phyloP scores from a whole-genome alignment of 2,329 filamentous ascomycete species.

The Trichoderma hamatum region DNA sequence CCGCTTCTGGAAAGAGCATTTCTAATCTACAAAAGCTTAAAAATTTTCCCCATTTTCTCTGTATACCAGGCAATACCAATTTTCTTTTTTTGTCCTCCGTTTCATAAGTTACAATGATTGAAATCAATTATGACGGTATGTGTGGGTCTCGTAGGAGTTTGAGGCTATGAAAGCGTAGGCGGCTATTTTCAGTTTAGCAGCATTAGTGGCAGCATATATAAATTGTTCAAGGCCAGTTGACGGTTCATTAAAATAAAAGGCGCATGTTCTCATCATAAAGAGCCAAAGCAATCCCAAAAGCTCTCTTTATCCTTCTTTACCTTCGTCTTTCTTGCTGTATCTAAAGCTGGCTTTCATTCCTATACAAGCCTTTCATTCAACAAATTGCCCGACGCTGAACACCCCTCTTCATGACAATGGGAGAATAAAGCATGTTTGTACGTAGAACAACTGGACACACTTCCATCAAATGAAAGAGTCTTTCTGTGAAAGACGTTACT shows the following conservation, averaged over 20 bases:
- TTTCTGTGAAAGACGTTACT: not conserved
- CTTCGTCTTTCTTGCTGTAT: not conserved
- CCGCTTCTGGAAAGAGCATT: constrained; percentile 99
- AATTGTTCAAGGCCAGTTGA: not conserved
- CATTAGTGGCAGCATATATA: not conserved
- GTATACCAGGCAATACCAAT: constrained; percentile 22
- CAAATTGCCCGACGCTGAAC: not conserved
- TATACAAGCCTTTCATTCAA: not conserved
- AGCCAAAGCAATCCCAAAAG: not conserved
- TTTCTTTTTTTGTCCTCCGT: constrained; percentile 12
- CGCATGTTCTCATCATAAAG: constrained; percentile 1
- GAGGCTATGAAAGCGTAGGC: constrained; percentile 6
- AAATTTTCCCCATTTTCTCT: constrained; percentile 2
- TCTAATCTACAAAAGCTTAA: constrained; percentile 46
- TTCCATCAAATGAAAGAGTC: not conserved
- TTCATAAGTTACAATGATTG: constrained; percentile 19
- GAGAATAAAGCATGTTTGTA: not conserved
- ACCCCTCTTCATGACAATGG: not conserved
- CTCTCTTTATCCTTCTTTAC: not conserved
- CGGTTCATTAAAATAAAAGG: constrained; percentile 8
- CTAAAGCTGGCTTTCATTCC: not conserved
- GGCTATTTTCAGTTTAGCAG: constrained; percentile 10
- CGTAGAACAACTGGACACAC: not conserved
- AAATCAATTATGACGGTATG: constrained; percentile 13
- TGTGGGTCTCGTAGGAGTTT: constrained; percentile 12